Evolutionary conservation across 2,329 filamentous ascomycete genomes (phyloP), one percentile per base, ranked within the genome.

Genomic region (Shiraia sp.): DNA sequence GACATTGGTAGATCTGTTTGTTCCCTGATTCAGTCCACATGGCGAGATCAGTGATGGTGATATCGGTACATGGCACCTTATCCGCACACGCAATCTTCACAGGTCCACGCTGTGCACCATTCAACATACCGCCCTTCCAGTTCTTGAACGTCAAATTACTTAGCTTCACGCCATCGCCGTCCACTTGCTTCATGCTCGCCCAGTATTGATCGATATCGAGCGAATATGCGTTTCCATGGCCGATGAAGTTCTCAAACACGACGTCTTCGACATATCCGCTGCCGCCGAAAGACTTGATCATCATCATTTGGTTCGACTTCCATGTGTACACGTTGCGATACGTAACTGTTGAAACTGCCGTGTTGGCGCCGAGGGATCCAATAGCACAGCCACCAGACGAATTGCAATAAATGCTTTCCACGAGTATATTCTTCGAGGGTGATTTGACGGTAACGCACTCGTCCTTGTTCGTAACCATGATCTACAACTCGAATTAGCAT

Each of bases 361-460:
- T 77, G 42, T 73, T 72, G 10, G 66, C 62, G 5, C 72, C 74
- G 2, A 84, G 70, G 3, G 77, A 81, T 25, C 80, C 80, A 52
- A 84, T 78, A 9, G 75, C 79, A 49, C 78, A 80, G 32, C 78
- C 79, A 12, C 79, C 80, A n/a, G 73, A 78, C 75, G 75, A 79
- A 69, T 83, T 83, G 68, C 81, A 83, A 66, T 80, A 80, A 45
- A 83, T 73, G 49, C 76, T 78, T 53, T 84, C 80, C 26, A 83
- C 63, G n/a, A 82, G 69, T 26, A 83, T 74, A 57, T 82, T 75
- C 37, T 73, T 68, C 3, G 78, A 68, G 10, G 60, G 59, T 2
- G 55, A 56, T 63, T 79, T 82, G 45, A 81, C 76, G 2, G 78
- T 81, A 0, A 82, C 77, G 55, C 79, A 82, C 57, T 83, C 80